Evolutionary conservation across 2,329 filamentous ascomycete species (phyloP).

Genomic region (Davidsoniella australis): DNA sequence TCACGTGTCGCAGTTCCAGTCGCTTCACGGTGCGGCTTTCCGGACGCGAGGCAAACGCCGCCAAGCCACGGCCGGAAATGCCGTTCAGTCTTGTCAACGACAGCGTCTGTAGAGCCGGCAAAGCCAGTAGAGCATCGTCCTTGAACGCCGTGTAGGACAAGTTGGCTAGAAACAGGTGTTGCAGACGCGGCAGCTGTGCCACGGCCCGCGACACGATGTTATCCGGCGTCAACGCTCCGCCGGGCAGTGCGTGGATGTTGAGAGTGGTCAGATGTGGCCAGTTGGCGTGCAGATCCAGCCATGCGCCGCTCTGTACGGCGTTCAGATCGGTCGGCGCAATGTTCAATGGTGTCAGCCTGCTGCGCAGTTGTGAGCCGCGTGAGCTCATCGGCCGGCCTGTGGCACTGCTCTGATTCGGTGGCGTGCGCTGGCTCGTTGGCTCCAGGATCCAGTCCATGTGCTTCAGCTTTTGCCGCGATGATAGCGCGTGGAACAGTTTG

Average conservation of each 20-base stretch:
- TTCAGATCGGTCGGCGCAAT: conserved; percentile 16
- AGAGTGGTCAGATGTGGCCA: conserved; percentile 40
- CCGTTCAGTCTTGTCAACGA: conserved; percentile 38
- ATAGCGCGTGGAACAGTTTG: conserved; percentile 40
- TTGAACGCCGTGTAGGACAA: conserved; percentile 39
- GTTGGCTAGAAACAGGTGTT: conserved; percentile 41
- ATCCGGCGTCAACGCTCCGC: conserved; percentile 35
- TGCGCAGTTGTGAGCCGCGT: conserved; percentile 13
- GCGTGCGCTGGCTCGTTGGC: conserved; percentile 16
- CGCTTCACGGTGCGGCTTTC: conserved; percentile 28
- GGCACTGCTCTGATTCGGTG: neutral
- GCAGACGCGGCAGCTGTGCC: conserved; percentile 33
- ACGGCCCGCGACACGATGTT: conserved; percentile 34
- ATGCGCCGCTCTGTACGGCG: conserved; percentile 26
- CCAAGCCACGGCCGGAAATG: conserved; percentile 38
- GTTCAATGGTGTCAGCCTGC: conserved; percentile 9
- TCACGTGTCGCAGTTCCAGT: conserved; percentile 38
- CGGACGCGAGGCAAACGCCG: conserved; percentile 35
- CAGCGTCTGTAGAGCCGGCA: conserved; percentile 38
- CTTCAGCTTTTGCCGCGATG: conserved; percentile 35
- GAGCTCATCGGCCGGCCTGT: conserved; percentile 20
- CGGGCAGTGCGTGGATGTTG: conserved; percentile 40
- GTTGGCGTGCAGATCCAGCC: conserved; percentile 33
- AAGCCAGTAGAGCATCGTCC: conserved; percentile 34
- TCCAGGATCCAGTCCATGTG: conserved; percentile 44